phyloP scores from a whole-genome alignment of 495 filamentous ascomycete species.

The Aspergillus avenaceus region DNA sequence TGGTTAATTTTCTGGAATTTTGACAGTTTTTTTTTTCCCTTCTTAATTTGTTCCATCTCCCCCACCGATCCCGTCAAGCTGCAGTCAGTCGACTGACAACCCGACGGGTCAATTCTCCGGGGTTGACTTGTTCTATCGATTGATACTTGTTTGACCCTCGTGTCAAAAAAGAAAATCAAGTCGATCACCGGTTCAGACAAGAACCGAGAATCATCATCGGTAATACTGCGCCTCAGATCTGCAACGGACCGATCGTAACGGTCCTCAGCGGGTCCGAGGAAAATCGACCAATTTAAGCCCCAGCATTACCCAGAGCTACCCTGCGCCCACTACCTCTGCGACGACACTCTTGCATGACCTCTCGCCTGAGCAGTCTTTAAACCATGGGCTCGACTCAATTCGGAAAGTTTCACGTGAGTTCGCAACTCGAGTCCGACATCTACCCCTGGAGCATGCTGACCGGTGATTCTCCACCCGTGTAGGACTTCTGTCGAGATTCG shows the following conservation, averaged over 20 bases:
- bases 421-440: not conserved
- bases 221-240: slow-evolving; percentile 16
- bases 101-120: slow-evolving; percentile 1
- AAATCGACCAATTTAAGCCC: slow-evolving; percentile 12
- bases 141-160: not conserved
- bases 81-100: not conserved
- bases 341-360: slow-evolving; percentile 14
- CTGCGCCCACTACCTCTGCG: not conserved
- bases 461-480: slow-evolving; percentile 15
- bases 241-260: slow-evolving; percentile 26
- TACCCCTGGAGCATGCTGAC: slow-evolving; percentile 2
- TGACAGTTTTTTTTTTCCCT: not conserved
- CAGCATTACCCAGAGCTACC: slow-evolving; percentile 1
- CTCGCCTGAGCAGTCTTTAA: slow-evolving; percentile 14
- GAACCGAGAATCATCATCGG: not conserved
- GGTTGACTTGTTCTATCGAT: not conserved
- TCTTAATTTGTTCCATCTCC: slow-evolving; percentile 2
- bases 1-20: not conserved
- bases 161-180: not conserved
- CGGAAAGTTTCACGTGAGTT: slow-evolving; percentile 84
- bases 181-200: too few species aligned
- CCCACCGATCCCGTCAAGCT: not conserved
- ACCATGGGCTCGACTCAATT: slow-evolving; percentile 66
- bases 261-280: slow-evolving; percentile 31
- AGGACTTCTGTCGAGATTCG: slow-evolving; percentile 95